Percentiles rank a stretch among this genome's conserved stretches.
These are phyloP conservation scores for Suillus variegatus DNA, from an alignment of 768 basidiomycete genomes.

Conservation along the genomic window DNA sequence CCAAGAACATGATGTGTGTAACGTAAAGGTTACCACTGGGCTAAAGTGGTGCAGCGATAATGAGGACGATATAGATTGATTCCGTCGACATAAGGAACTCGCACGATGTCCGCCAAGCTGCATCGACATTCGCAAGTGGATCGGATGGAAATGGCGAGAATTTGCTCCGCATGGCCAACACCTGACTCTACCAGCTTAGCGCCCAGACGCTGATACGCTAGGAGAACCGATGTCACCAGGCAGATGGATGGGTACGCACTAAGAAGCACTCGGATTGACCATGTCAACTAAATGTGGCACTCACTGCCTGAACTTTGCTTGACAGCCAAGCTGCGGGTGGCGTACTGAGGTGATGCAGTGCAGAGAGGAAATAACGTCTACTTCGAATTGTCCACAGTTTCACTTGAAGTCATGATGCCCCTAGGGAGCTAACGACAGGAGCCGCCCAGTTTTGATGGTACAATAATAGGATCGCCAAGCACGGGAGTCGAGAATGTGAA, in stretches of 20 bases:
- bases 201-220: background rate
- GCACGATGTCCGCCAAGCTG: background rate
- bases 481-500: background rate
- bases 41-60: background rate
- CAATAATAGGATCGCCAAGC: background rate
- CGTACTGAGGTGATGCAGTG: background rate
- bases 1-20: background rate
- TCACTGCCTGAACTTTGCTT: background rate
- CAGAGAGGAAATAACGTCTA: background rate
- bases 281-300: background rate
- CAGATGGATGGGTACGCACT: background rate
- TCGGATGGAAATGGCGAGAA: background rate
- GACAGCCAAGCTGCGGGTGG: background rate
- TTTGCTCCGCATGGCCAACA: background rate
- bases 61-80: background rate
- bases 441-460: background rate
- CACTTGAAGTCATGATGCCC: background rate
- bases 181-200: background rate
- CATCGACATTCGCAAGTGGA: background rate
- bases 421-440: background rate
- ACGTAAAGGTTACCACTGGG: background rate
- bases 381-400: background rate
- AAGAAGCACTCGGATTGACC: background rate
- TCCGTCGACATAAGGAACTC: background rate
- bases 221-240: background rate